A percentile compares a stretch with the other conserved stretches of the same genome.
These are phyloP conservation scores for Aureobasidium sp. DNA, from an alignment of 2,329 filamentous ascomycete genomes.

Conservation along the genomic window DNA sequence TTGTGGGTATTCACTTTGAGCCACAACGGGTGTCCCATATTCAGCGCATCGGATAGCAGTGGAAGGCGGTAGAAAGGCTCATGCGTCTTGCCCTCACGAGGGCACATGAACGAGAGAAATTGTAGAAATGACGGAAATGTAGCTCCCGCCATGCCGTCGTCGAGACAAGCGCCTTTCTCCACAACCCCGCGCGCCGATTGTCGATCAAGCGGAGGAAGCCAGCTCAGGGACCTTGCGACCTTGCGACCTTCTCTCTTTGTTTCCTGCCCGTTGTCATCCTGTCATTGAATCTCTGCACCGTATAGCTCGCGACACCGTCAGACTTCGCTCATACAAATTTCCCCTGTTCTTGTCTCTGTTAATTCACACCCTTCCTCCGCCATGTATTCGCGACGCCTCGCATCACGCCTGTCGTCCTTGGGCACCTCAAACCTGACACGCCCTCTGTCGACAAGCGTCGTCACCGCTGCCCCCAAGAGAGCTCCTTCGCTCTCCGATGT, in stretches of 20 bases:
- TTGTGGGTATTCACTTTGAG: not conserved
- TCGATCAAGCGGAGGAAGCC: not conserved
- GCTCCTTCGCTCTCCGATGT: constrained; percentile 83
- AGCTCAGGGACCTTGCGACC: not conserved
- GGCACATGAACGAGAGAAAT: not conserved
- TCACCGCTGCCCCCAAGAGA: constrained; percentile 13
- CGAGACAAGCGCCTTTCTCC: not conserved
- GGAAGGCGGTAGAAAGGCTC: not conserved
- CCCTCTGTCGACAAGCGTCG: constrained; percentile 6
- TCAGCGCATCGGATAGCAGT: not conserved
- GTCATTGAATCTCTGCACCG: no score
- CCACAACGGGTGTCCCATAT: not conserved
- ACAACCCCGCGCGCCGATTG: not conserved
- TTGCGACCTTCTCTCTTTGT: not conserved
- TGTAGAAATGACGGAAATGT: not conserved
- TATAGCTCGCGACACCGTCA: not conserved
- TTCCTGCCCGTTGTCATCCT: not conserved
- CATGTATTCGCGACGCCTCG: constrained; percentile 19
- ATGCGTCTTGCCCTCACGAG: not conserved
- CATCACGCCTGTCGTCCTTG: constrained; percentile 15
- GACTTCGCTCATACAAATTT: not conserved
- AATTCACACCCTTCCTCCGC: not conserved
- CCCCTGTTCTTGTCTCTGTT: not conserved
- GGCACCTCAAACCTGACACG: constrained; percentile 11
- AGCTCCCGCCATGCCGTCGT: not conserved